Conservation (phyloP, 441 rosid genomes). For the Brassica balearica region DNA sequence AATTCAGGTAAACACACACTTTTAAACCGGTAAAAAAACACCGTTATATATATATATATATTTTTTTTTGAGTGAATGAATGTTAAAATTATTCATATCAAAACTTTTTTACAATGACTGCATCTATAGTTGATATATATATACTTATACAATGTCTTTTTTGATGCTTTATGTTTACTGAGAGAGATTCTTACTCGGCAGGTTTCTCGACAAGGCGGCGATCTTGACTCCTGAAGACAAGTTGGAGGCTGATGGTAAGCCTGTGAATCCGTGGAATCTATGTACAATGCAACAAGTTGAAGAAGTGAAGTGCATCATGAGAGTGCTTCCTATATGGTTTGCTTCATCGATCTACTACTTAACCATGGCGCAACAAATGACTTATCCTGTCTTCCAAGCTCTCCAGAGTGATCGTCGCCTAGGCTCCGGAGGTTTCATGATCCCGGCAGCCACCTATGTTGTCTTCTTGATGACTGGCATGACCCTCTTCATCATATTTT, state of each 20-base stretch:
- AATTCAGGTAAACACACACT: slow-evolving; percentile 58
- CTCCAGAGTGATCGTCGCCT: slow-evolving; percentile 66
- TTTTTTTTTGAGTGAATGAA: too few relatives aligned
- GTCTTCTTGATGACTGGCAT: slow-evolving; percentile 77
- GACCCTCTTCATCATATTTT: slow-evolving; percentile 67
- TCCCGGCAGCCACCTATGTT: slow-evolving; percentile 75
- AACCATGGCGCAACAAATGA: slow-evolving; percentile 62
- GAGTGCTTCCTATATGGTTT: slow-evolving; percentile 75
- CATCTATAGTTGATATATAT: too few relatives aligned
- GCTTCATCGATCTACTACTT: slow-evolving; percentile 56
- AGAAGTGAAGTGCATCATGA: slow-evolving; percentile 75
- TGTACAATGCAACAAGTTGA: slow-evolving; percentile 89
- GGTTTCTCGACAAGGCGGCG: slow-evolving; percentile 79
- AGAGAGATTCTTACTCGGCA: slow-evolving; percentile 36
- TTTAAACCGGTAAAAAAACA: not conserved
- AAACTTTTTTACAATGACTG: too few relatives aligned
- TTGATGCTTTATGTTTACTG: slow-evolving; percentile 4
- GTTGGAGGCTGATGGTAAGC: slow-evolving; percentile 64
- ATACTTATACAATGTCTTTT: not conserved
- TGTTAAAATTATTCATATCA: too few relatives aligned
- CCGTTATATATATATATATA: too few relatives aligned
- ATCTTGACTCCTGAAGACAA: slow-evolving; percentile 54
- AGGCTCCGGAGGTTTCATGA: slow-evolving; percentile 53
- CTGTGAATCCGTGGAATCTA: slow-evolving; percentile 72
- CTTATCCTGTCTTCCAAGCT: slow-evolving; percentile 79